Evolutionary conservation across 805 yeast genomes (phyloP).

Genomic region (Metschnikowia continentalis): DNA sequence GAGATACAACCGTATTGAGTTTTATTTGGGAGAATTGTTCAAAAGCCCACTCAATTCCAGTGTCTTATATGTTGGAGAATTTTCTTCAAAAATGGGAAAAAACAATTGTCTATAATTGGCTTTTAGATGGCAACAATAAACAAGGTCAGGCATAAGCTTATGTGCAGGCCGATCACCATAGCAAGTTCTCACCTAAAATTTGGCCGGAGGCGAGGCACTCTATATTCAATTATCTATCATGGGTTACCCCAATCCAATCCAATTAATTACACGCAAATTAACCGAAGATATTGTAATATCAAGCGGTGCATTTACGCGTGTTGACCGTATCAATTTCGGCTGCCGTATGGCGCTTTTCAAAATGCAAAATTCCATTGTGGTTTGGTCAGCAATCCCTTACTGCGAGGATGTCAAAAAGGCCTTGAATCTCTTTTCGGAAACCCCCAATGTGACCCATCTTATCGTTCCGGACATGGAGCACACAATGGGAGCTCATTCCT

Average conservation of each 20-base stretch:
- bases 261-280: slow-evolving; percentile 27
- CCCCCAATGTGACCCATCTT: slow-evolving; percentile 42
- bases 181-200: neutral
- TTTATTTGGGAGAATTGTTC: no score
- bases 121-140: neutral
- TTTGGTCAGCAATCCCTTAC: slow-evolving; percentile 60
- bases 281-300: slow-evolving; percentile 34
- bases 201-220: neutral
- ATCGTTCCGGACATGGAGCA: slow-evolving; percentile 65
- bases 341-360: slow-evolving; percentile 40
- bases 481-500: slow-evolving; percentile 55
- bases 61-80: neutral
- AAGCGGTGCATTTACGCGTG: slow-evolving; percentile 32
- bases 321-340: slow-evolving; percentile 33
- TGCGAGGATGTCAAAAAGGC: slow-evolving; percentile 42
- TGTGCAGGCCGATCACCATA: neutral
- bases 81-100: neutral
- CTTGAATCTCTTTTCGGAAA: slow-evolving; percentile 28
- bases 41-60: no score
- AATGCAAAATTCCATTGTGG: slow-evolving; percentile 23
- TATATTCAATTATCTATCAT: neutral
- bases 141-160: neutral
- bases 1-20: no score
- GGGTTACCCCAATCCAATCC: slow-evolving; percentile 31
- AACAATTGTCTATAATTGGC: no score